Evolutionary conservation across 2,329 filamentous ascomycete species (phyloP), one percentile per base, ranked within the genome.

Genomic region (Alternaria viburni): DNA sequence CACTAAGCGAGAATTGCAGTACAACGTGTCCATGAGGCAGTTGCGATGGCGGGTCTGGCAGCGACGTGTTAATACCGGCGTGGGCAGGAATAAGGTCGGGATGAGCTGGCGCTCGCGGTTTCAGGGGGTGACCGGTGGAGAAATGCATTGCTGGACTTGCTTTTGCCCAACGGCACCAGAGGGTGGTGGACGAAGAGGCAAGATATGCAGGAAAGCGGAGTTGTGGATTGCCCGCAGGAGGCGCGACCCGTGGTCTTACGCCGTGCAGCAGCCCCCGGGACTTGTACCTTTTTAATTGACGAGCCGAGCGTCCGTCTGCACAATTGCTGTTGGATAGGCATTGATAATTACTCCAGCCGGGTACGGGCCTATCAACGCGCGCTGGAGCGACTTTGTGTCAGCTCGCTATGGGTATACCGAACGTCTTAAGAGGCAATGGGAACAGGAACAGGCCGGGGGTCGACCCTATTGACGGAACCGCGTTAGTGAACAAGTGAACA

Each of bases 401-500:
- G 15, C 12, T 50, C 26, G 10, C 12, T 12, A 5, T 50, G 25
- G 25, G 21, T 28, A 49, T 49, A 17, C 23, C 23, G 23, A 28
- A 49, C 46, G 46, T 28, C 6, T 49, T 17, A 49, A 47, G 45
- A 25, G 45, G 45, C 45, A 25, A 25, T 23, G 21, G 12, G 55
- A 23, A 44, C 43, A 46, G 30, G 54, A 36, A 36, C 32, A 36
- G 32, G 28, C 43, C 32, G 30, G 28, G 55, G 25, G 17, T 30
- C 15, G n/a, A 36, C n/a, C 47, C 25, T 44, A 23, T 49, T 32
- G 49, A 36, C 25, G 54, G 15, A 44, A 15, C 25, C 26, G 19
- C 21, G 19, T 55, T 52, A 63, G 63, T 57, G 54, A 61, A 61
- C 63, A 62, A 65, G 59, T 58, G 56, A 54, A 58, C 59, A 28